Conservation (phyloP, 768 basidiomycete genomes). For the Amylocystis lapponica region DNA sequence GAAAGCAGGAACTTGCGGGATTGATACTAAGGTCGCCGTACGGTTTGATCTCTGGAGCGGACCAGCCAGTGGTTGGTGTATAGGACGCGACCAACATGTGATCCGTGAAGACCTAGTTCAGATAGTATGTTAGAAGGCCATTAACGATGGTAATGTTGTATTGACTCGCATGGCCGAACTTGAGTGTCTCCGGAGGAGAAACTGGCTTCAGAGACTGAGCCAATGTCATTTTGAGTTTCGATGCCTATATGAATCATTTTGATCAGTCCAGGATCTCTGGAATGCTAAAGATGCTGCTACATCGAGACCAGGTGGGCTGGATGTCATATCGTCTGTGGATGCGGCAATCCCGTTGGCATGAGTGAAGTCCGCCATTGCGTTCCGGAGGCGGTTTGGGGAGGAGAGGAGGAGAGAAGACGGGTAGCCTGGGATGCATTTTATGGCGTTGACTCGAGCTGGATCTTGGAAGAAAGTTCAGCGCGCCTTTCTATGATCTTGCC, state of each 20-base stretch:
- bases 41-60: constrained; percentile 65
- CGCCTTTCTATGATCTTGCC: too few relatives aligned
- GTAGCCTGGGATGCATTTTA: too few relatives aligned
- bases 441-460: too few relatives aligned
- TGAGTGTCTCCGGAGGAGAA: constrained; percentile 39
- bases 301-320: neutral
- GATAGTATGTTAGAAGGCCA: neutral
- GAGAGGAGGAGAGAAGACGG: neutral
- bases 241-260: constrained; percentile 36
- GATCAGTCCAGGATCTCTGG: neutral
- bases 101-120: constrained; percentile 43
- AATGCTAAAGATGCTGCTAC: neutral
- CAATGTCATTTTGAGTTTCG: constrained; percentile 44
- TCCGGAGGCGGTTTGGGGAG: neutral
- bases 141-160: neutral
- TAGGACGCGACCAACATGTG: constrained; percentile 74
- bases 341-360: neutral
- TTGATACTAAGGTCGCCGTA: constrained; percentile 57
- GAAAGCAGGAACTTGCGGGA: constrained; percentile 49
- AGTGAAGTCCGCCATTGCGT: neutral
- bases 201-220: constrained; percentile 46
- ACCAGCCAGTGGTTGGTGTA: constrained; percentile 62
- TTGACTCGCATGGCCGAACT: constrained; percentile 50
- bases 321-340: neutral
- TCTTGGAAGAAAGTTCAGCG: too few relatives aligned